Conservation (phyloP, 2,329 filamentous ascomycete species). For the Akanthomyces muscarius region DNA sequence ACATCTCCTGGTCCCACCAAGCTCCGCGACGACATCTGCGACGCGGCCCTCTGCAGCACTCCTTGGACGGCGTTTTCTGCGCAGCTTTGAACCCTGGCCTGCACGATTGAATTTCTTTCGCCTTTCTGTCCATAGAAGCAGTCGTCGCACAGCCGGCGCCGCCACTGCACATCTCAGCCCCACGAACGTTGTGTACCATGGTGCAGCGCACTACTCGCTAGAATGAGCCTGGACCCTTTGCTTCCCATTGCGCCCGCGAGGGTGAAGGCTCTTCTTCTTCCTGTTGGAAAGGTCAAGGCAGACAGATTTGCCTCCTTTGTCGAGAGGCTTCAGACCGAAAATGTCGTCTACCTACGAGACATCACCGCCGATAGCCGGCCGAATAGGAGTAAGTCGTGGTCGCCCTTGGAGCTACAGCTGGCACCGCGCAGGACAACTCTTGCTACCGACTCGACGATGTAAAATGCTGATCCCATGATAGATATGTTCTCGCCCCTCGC, state of each 20-base stretch:
- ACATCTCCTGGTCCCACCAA: slow-evolving; percentile 14
- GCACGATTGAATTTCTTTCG: not conserved
- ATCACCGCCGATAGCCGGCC: slow-evolving; percentile 80
- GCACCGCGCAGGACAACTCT: not conserved
- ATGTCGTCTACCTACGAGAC: slow-evolving; percentile 79
- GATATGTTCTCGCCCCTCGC: slow-evolving; percentile 92
- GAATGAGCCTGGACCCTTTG: slow-evolving; percentile 84
- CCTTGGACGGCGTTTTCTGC: not conserved
- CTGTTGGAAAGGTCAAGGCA: slow-evolving; percentile 79
- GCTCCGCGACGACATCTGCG: slow-evolving; percentile 10
- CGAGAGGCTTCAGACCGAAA: slow-evolving; percentile 70
- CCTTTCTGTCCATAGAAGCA: not conserved
- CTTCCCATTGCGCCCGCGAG: slow-evolving; percentile 88
- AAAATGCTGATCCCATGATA: slow-evolving; percentile 34
- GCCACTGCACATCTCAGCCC: not conserved
- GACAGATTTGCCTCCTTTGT: slow-evolving; percentile 77
- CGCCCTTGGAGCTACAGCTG: not conserved
- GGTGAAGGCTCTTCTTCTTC: slow-evolving; percentile 82
- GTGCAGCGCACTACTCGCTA: slow-evolving; percentile 44
- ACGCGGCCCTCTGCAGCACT: slow-evolving; percentile 2
- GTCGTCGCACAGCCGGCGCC: not conserved
- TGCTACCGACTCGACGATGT: not conserved
- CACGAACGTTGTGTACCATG: not conserved
- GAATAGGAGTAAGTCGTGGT: slow-evolving; percentile 66
- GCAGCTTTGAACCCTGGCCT: not conserved